These are phyloP conservation scores for Aspergillus hiratsukae DNA, from an alignment of 2,329 filamentous ascomycete species.

Conservation along the genomic window DNA sequence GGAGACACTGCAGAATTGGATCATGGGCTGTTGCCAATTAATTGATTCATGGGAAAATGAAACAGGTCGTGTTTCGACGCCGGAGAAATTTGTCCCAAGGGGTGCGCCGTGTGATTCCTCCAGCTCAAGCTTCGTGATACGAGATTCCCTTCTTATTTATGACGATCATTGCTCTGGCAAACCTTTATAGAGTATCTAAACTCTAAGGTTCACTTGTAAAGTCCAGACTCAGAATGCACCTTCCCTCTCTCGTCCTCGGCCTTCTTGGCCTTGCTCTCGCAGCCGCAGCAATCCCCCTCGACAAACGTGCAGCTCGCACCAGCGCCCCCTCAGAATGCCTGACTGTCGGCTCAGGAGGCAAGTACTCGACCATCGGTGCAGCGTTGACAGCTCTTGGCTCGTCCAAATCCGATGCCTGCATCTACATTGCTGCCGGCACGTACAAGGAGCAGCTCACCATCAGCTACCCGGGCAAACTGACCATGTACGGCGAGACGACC, in stretches of 20 bases:
- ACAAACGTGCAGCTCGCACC: slow-evolving; percentile 11
- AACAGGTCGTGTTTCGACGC: neutral
- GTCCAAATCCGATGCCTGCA: slow-evolving; percentile 23
- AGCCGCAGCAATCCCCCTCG: slow-evolving; percentile 4
- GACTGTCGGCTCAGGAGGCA: slow-evolving; percentile 18
- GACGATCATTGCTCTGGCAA: neutral
- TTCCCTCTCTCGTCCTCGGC: slow-evolving; percentile 5
- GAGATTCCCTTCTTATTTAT: neutral
- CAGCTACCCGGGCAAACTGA: slow-evolving; percentile 24
- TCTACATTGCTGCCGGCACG: slow-evolving; percentile 29
- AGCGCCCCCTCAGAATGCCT: slow-evolving; percentile 23
- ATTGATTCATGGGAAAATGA: slow-evolving; percentile 2
- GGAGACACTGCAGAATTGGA: too few relatives aligned
- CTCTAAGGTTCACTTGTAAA: too few relatives aligned
- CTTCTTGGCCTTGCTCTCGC: slow-evolving; percentile 8
- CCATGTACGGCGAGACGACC: slow-evolving; percentile 29
- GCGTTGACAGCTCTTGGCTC: slow-evolving; percentile 25
- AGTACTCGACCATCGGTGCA: slow-evolving; percentile 21
- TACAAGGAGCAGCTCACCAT: slow-evolving; percentile 31
- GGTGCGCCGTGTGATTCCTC: too few relatives aligned
- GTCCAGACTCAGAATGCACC: slow-evolving; percentile 4
- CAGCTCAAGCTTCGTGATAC: neutral
- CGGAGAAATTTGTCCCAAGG: too few relatives aligned
- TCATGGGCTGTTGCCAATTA: too few relatives aligned
- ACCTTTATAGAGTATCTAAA: neutral